A percentile compares a stretch with the other conserved stretches of the same genome.
These are phyloP conservation scores for Physcia stellaris DNA, from an alignment of 495 filamentous ascomycete species.

Conservation along the genomic window DNA sequence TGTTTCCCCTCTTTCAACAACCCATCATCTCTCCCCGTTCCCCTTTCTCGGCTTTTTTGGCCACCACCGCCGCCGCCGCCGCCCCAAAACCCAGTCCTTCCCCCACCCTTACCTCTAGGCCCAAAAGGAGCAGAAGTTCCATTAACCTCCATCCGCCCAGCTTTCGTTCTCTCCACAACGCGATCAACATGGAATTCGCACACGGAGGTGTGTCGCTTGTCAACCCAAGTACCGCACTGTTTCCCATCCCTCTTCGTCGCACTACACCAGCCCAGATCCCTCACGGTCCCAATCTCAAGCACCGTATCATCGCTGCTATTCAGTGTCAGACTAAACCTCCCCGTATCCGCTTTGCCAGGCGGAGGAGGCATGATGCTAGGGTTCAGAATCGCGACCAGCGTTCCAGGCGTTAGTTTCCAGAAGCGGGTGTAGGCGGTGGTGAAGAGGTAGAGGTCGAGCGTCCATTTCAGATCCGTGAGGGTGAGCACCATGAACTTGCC, in stretches of 20 bases:
- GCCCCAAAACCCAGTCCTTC: slow-evolving; percentile 31
- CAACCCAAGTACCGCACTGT: slow-evolving; percentile 71
- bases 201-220: slow-evolving; percentile 72
- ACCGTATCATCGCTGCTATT: slow-evolving; percentile 75
- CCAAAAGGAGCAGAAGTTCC: slow-evolving; percentile 29
- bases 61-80: slow-evolving; percentile 22
- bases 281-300: slow-evolving; percentile 72
- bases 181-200: slow-evolving; percentile 88
- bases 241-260: slow-evolving; percentile 70
- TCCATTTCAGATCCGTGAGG: slow-evolving; percentile 80
- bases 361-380: slow-evolving; percentile 81
- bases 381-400: slow-evolving; percentile 85
- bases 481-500: slow-evolving; percentile 85
- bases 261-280: slow-evolving; percentile 86
- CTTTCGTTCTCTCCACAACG: slow-evolving; percentile 55
- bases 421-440: slow-evolving; percentile 78
- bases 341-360: slow-evolving; percentile 54
- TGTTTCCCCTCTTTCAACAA: slow-evolving; percentile 30
- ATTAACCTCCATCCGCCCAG: slow-evolving; percentile 70
- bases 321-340: slow-evolving; percentile 70
- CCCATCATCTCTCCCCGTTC: slow-evolving; percentile 14
- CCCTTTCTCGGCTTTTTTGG: slow-evolving; percentile 10
- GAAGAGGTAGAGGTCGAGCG: slow-evolving; percentile 85
- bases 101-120: slow-evolving; percentile 30
- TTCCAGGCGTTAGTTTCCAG: slow-evolving; percentile 79